These are phyloP conservation scores for Rhizomucor miehei DNA, from an alignment of 371 early-diverging fungal genomes.

Conservation along the genomic window DNA sequence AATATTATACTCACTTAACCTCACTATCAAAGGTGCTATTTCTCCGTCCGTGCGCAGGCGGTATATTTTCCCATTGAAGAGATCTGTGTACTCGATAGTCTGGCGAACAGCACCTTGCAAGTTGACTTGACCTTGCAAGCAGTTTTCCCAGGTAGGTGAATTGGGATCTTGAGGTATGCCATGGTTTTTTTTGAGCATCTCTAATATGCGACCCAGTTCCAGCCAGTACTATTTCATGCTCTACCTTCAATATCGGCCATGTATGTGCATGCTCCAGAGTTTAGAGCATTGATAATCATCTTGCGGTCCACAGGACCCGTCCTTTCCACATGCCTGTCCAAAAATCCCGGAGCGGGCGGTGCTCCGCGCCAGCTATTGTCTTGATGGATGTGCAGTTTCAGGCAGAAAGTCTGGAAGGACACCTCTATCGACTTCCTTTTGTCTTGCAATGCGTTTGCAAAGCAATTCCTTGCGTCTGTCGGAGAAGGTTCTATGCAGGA, in stretches of 20 bases:
- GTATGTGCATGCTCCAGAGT: constrained; percentile 89
- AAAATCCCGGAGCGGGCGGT: constrained; percentile 85
- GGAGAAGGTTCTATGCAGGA: constrained; percentile 86
- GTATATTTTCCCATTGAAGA: constrained; percentile 80
- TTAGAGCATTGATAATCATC: constrained; percentile 97
- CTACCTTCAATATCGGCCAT: constrained; percentile 97
- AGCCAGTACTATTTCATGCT: neutral
- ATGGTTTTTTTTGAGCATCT: no score
- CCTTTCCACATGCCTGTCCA: constrained; percentile 94
- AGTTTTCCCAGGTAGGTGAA: constrained; percentile 92
- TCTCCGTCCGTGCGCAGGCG: constrained; percentile 79
- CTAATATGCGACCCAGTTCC: no score
- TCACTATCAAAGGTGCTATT: constrained; percentile 85
- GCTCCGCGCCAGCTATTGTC: constrained; percentile 90
- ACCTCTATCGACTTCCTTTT: constrained; percentile 78
- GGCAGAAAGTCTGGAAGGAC: constrained; percentile 88
- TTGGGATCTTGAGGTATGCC: constrained; percentile 70
- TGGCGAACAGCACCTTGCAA: constrained; percentile 88
- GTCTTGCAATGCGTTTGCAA: constrained; percentile 68
- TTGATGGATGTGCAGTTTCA: constrained; percentile 86
- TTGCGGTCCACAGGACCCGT: constrained; percentile 97
- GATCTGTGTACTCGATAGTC: constrained; percentile 78
- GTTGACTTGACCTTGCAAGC: constrained; percentile 87
- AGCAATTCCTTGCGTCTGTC: constrained; percentile 78
- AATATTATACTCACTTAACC: constrained; percentile 37